These are phyloP conservation scores for Vitis hybrid DNA, from an alignment of 177 flowering plant genomes.

Conservation along the genomic window DNA sequence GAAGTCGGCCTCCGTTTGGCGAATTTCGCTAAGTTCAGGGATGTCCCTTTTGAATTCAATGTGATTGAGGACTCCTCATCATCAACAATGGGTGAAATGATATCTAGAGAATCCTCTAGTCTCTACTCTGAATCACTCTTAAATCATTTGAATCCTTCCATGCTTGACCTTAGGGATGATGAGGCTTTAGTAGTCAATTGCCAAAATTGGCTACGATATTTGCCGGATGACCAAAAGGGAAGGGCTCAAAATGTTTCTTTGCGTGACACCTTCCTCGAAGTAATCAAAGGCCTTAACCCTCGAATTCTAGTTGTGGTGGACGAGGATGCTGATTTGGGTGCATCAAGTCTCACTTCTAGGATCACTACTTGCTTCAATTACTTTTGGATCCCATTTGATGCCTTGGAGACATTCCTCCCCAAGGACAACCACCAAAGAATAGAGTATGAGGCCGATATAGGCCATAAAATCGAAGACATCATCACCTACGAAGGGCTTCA, in stretches of 20 bases:
- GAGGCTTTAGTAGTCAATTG: slow-evolving; percentile 68
- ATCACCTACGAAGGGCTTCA: slow-evolving; percentile 60
- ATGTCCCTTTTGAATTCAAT: slow-evolving; percentile 63
- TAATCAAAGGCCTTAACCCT: slow-evolving; percentile 52
- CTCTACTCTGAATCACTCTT: slow-evolving; percentile 43
- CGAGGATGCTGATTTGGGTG: slow-evolving; percentile 61
- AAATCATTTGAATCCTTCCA: slow-evolving; percentile 35
- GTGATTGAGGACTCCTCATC: slow-evolving; percentile 32
- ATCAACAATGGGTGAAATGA: background rate
- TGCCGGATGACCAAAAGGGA: slow-evolving; percentile 41
- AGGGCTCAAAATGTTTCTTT: slow-evolving; percentile 16
- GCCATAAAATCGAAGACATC: slow-evolving; percentile 71
- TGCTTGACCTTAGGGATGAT: slow-evolving; percentile 45
- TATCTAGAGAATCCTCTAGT: slow-evolving; percentile 1
- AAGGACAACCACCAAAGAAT: slow-evolving; percentile 61
- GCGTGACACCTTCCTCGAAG: slow-evolving; percentile 49
- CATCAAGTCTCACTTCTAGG: slow-evolving; percentile 51
- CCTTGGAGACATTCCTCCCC: slow-evolving; percentile 73
- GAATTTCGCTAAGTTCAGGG: slow-evolving; percentile 65
- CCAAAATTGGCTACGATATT: slow-evolving; percentile 70
- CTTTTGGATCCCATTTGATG: slow-evolving; percentile 81
- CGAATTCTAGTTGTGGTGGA: slow-evolving; percentile 53
- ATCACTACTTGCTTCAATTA: slow-evolving; percentile 66
- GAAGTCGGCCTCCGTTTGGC: slow-evolving; percentile 64
- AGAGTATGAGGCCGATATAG: slow-evolving; percentile 66